phyloP scores from a whole-genome alignment of 2,329 filamentous ascomycete species.

The Colletotrichum scovillei region DNA sequence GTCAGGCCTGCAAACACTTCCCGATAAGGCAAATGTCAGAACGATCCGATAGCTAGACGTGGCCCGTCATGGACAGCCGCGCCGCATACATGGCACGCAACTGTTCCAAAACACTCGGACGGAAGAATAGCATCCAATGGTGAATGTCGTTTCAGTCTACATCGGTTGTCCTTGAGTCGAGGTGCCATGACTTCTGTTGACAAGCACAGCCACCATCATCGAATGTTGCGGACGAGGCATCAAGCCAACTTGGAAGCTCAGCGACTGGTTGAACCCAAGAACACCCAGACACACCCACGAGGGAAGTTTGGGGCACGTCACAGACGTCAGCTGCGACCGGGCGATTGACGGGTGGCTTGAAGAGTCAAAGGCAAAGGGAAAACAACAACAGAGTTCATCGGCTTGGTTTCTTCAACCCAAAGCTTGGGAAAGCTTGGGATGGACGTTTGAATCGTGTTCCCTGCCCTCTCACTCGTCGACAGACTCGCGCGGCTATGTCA shows the following conservation, averaged over 20 bases:
- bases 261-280: conserved; percentile 14
- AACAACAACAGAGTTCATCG: conserved; percentile 6
- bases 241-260: conserved; percentile 16
- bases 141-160: conserved; percentile 33
- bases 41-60: conserved; percentile 28
- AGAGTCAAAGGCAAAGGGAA: background rate
- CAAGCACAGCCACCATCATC: conserved; percentile 28
- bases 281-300: conserved; percentile 17
- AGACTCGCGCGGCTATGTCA: conserved; percentile 27
- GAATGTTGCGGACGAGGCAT: conserved; percentile 19
- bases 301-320: conserved; percentile 27
- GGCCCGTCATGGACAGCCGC: conserved; percentile 18
- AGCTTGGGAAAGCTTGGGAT: conserved; percentile 13
- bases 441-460: conserved; percentile 30
- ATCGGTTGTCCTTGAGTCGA: conserved; percentile 27
- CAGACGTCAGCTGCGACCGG: conserved; percentile 30
- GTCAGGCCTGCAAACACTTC: conserved; percentile 36
- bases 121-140: conserved; percentile 30
- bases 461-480: conserved; percentile 19
- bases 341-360: conserved; percentile 20
- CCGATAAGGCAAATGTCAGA: conserved; percentile 28
- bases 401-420: conserved; percentile 20
- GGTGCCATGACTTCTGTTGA: conserved; percentile 24
- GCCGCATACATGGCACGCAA: conserved; percentile 18
- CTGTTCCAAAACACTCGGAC: conserved; percentile 33